Percentiles rank a stretch among this genome's conserved stretches.
Conservation (phyloP, 805 yeast species). For the Starmera dryadoides region DNA sequence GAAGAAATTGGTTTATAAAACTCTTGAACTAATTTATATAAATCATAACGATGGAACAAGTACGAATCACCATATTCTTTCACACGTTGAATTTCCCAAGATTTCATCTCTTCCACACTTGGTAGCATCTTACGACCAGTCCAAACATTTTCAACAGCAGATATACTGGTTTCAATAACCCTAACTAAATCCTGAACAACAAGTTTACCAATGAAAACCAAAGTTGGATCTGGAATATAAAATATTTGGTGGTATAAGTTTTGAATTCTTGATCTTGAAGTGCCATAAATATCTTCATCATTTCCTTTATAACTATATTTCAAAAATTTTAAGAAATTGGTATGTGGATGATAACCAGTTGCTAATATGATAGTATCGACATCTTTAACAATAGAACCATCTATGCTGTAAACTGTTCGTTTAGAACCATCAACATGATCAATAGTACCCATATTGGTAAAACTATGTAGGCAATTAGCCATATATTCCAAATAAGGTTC, state of each 20-base stretch:
- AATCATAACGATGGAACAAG: conserved; percentile 29
- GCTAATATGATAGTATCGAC: conserved; percentile 32
- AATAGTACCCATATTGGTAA: conserved; percentile 21
- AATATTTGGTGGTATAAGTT: conserved; percentile 41
- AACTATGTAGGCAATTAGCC: conserved; percentile 19
- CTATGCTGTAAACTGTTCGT: neutral
- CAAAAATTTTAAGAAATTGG: conserved; percentile 25
- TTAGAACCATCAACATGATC: conserved; percentile 1
- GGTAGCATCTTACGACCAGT: conserved; percentile 34
- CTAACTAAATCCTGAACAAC: conserved; percentile 39
- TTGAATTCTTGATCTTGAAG: conserved; percentile 26
- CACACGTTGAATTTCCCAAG: conserved; percentile 25
- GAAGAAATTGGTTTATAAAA: neutral
- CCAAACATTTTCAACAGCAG: conserved; percentile 57
- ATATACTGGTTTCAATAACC: conserved; percentile 42
- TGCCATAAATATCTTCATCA: conserved; percentile 4
- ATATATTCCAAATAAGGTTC: conserved; percentile 42
- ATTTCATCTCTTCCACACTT: conserved; percentile 27
- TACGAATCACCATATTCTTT: conserved; percentile 13
- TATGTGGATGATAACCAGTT: conserved; percentile 38
- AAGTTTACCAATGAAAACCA: conserved; percentile 34
- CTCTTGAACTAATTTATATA: neutral
- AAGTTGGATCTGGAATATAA: conserved; percentile 37
- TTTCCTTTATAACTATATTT: conserved; percentile 17
- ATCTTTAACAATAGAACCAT: conserved; percentile 25